Percentiles rank a stretch among this genome's conserved stretches.
Evolutionary conservation across 768 basidiomycete species (phyloP).

Genomic region (Boletellus emodensis): DNA sequence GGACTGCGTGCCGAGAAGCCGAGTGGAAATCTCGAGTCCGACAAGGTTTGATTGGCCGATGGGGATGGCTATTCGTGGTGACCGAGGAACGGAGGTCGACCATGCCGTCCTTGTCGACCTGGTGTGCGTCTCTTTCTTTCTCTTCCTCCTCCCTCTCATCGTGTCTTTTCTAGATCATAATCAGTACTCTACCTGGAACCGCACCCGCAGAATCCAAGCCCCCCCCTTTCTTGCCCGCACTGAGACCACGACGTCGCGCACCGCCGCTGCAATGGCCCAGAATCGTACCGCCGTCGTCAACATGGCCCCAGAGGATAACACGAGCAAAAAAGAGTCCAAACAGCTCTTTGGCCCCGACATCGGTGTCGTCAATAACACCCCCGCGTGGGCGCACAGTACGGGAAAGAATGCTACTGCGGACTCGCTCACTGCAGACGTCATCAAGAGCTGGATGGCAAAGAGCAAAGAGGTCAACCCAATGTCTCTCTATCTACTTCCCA

Average conservation of each 20-base stretch:
- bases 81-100: constrained; percentile 2
- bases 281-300: constrained; percentile 29
- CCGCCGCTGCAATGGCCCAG: constrained; percentile 49
- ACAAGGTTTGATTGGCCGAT: not conserved
- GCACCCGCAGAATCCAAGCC: constrained; percentile 49
- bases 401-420: constrained; percentile 66
- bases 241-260: constrained; percentile 45
- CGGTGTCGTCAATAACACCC: constrained; percentile 65
- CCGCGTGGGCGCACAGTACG: constrained; percentile 61
- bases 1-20: constrained; percentile 5
- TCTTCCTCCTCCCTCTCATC: not conserved
- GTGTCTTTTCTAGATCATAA: constrained; percentile 36
- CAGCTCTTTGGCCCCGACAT: constrained; percentile 90
- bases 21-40: constrained; percentile 1
- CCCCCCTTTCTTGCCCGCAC: constrained; percentile 51
- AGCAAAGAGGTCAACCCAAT: constrained; percentile 64
- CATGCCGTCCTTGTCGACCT: constrained; percentile 34
- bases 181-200: constrained; percentile 57
- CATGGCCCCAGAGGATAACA: constrained; percentile 11
- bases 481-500: not conserved
- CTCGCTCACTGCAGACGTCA: constrained; percentile 75
- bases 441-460: constrained; percentile 81
- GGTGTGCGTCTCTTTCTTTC: constrained; percentile 33
- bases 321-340: constrained; percentile 52
- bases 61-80: not conserved